phyloP scores from a whole-genome alignment of 805 yeast species.

The Candida ficus region DNA sequence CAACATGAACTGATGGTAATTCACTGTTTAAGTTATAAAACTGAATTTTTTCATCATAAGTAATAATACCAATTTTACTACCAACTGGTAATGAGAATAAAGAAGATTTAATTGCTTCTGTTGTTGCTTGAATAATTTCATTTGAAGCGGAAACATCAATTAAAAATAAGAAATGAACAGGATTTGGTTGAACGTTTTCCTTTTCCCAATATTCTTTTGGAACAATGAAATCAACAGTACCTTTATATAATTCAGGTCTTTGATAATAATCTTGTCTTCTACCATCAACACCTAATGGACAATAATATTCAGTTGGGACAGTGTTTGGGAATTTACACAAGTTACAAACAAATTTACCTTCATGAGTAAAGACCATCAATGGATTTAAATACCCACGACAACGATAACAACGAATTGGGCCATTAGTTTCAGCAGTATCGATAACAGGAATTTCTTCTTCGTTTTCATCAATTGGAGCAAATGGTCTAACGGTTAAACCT shows the following conservation, averaged over 20 bases:
- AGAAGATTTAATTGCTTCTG: slow-evolving; percentile 64
- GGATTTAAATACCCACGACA: slow-evolving; percentile 92
- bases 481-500: slow-evolving; percentile 78
- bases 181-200: slow-evolving; percentile 34
- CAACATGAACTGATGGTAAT: slow-evolving; percentile 52
- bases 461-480: slow-evolving; percentile 53
- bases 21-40: slow-evolving; percentile 63
- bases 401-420: slow-evolving; percentile 86
- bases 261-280: slow-evolving; percentile 56
- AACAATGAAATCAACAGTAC: slow-evolving; percentile 81
- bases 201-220: slow-evolving; percentile 64
- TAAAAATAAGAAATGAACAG: slow-evolving; percentile 66
- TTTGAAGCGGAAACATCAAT: slow-evolving; percentile 65
- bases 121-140: slow-evolving; percentile 56
- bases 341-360: slow-evolving; percentile 71
- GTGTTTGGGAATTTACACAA: slow-evolving; percentile 75
- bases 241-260: slow-evolving; percentile 74
- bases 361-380: slow-evolving; percentile 57
- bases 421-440: slow-evolving; percentile 46
- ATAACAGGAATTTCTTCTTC: slow-evolving; percentile 61
- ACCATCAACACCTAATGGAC: slow-evolving; percentile 57
- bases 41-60: slow-evolving; percentile 68
- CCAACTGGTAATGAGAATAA: slow-evolving; percentile 23
- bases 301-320: slow-evolving; percentile 61
- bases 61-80: slow-evolving; percentile 58